These are phyloP conservation scores for Stephania japonica DNA, from an alignment of 164 flowering plant genomes.

Conservation along the genomic window DNA sequence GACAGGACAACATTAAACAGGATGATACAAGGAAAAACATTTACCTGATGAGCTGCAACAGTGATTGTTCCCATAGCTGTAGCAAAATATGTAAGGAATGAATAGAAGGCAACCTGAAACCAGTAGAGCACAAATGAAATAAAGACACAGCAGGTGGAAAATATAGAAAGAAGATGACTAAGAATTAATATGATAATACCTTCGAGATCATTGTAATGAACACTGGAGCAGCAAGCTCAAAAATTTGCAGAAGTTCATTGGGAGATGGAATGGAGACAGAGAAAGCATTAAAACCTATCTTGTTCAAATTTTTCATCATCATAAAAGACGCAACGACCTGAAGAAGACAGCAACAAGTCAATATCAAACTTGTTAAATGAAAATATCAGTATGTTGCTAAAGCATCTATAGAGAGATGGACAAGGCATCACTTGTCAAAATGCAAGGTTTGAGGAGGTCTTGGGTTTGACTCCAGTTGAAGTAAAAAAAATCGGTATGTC, in stretches of 20 bases:
- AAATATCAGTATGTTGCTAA: neutral
- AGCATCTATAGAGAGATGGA: too few relatives aligned
- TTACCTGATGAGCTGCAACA: constrained; percentile 77
- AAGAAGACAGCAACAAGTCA: constrained; percentile 18
- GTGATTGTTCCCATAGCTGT: constrained; percentile 75
- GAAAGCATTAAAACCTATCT: constrained; percentile 71
- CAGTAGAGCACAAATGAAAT: constrained; percentile 5
- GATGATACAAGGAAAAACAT: constrained; percentile 2
- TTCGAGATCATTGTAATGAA: constrained; percentile 84
- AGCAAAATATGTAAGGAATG: constrained; percentile 67
- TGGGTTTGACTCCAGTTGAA: too few relatives aligned
- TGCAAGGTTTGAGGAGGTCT: too few relatives aligned
- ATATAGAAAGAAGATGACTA: neutral
- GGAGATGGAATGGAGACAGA: constrained; percentile 60
- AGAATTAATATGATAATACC: constrained; percentile 33
- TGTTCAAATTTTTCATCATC: constrained; percentile 76
- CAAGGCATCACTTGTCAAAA: too few relatives aligned
- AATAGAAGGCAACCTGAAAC: constrained; percentile 69
- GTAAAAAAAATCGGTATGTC: neutral
- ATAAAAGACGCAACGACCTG: constrained; percentile 84
- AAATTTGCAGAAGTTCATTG: constrained; percentile 54
- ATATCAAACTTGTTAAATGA: too few relatives aligned
- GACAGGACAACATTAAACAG: neutral
- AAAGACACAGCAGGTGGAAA: constrained; percentile 2
- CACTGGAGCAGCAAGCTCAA: constrained; percentile 88